Base-by-base conservation (phyloP, 306 rosid species). In the Begonia masoniana region DNA sequence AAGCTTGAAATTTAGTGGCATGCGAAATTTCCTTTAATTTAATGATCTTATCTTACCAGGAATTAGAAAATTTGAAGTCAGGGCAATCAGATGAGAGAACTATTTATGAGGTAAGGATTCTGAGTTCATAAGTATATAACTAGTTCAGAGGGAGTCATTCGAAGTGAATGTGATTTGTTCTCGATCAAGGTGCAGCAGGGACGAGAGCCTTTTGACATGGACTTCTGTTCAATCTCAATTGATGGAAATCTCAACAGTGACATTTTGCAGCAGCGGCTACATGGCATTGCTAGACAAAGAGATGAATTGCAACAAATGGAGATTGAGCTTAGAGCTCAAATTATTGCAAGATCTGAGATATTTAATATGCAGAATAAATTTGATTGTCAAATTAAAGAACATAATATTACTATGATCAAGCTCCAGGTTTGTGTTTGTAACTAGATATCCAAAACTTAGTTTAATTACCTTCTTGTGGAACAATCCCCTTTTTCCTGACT, bases 151-250 rank as follows among this genome's bases (percentile, higher is more conserved):
- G 68, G 61, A 56, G 39, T 73, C 57, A 70, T 26, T 23, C 64
- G 68, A 67, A 59, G 67, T 62, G 75, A 74, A 76, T 71, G 69
- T 65, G 68, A 71, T 66, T 67, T 71, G 65, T 45, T 68, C 53
- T 70, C 62, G 71, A 59, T 79, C 89, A 77, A 86, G 96, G 93
- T 92, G 81, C 96, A 92, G 93, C 95, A 76, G 53, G 95, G 96
- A 72, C 83, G 96, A 70, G 96, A 77, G 79, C 96, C 84, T 16
- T 78, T 81, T 60, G 89, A 83, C 79, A 78, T 86, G 61, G 93
- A 82, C 60, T 92, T 75, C 71, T 79, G 88, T 77, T 92, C 99
- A 15, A 79, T 86, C 46, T 69, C 95, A 41, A 75, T 86, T 24
- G 93, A 83, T 68, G 96, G 87, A 47, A 64, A 78, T 58, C 61